Conservation (phyloP, 805 yeast species). For the Saccharomycopsis vini region DNA sequence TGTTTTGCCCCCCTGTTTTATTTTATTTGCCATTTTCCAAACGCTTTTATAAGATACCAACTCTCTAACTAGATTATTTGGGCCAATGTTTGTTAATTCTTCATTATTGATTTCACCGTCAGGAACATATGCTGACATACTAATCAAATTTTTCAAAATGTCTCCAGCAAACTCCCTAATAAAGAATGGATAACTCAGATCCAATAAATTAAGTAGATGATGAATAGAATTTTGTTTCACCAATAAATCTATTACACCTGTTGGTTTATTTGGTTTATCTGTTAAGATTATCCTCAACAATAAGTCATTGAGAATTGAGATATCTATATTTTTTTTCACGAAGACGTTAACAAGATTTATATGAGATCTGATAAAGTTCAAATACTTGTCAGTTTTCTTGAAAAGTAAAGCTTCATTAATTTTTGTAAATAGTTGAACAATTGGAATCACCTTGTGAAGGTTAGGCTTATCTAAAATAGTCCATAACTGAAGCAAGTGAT, state of each 20-base stretch:
- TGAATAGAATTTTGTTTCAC: constrained; percentile 68
- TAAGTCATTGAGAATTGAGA: constrained; percentile 84
- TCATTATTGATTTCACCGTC: constrained; percentile 83
- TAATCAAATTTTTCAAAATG: constrained; percentile 84
- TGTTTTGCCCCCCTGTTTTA: constrained; percentile 79
- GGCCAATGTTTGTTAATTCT: constrained; percentile 87
- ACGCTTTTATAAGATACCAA: constrained; percentile 69
- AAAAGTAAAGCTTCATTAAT: constrained; percentile 15
- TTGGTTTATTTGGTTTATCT: constrained; percentile 81
- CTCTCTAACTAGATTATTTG: constrained; percentile 87
- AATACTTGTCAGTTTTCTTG: constrained; percentile 23
- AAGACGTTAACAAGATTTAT: constrained; percentile 65
- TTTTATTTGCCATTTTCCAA: constrained; percentile 59
- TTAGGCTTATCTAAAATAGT: constrained; percentile 10
- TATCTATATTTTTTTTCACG: constrained; percentile 79
- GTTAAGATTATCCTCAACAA: constrained; percentile 82
- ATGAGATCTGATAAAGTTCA: constrained; percentile 27
- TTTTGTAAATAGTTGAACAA: constrained; percentile 16
- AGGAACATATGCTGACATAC: constrained; percentile 64
- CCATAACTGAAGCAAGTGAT: constrained; percentile 13
- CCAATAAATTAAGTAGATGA: constrained; percentile 60
- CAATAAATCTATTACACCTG: constrained; percentile 74
- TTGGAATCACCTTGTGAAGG: constrained; percentile 10
- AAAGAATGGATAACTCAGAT: constrained; percentile 56
- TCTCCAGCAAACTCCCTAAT: constrained; percentile 92